Conservation (phyloP, 2,329 filamentous ascomycete genomes). For the Penicillium digitatum region DNA sequence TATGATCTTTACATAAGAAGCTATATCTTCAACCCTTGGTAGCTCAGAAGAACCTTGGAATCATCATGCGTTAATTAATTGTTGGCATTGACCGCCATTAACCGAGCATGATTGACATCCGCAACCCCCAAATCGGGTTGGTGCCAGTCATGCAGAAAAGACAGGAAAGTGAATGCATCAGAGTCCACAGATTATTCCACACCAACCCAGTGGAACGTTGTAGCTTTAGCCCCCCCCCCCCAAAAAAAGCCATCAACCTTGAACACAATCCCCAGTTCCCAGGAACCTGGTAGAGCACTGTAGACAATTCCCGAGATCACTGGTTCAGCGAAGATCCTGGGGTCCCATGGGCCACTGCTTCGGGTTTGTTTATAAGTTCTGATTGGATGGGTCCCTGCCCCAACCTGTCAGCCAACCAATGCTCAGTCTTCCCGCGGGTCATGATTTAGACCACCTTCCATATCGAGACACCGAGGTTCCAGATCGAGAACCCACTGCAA, state of each 20-base stretch:
- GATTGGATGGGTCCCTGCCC: slow-evolving; percentile 8
- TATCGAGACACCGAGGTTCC: not conserved
- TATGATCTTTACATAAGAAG: not conserved
- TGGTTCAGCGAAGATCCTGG: not conserved
- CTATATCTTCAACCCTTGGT: not conserved
- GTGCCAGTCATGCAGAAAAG: not conserved
- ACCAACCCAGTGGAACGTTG: not conserved
- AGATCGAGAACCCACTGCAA: no score
- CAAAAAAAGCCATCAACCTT: not conserved
- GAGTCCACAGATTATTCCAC: not conserved
- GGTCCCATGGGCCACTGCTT: not conserved
- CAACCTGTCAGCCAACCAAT: not conserved
- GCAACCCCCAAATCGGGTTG: not conserved
- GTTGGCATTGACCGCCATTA: not conserved
- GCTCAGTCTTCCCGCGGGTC: not conserved
- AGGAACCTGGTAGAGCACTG: slow-evolving; percentile 16
- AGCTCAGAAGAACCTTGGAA: not conserved
- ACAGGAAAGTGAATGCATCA: not conserved
- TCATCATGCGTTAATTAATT: no score
- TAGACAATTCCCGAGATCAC: not conserved
- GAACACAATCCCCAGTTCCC: slow-evolving; percentile 8
- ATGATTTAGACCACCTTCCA: not conserved
- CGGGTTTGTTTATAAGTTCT: not conserved
- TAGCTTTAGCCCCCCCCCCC: not conserved
- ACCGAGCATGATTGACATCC: not conserved